Base-by-base conservation (phyloP, 805 yeast genomes). In the Myxozyma neglecta region DNA sequence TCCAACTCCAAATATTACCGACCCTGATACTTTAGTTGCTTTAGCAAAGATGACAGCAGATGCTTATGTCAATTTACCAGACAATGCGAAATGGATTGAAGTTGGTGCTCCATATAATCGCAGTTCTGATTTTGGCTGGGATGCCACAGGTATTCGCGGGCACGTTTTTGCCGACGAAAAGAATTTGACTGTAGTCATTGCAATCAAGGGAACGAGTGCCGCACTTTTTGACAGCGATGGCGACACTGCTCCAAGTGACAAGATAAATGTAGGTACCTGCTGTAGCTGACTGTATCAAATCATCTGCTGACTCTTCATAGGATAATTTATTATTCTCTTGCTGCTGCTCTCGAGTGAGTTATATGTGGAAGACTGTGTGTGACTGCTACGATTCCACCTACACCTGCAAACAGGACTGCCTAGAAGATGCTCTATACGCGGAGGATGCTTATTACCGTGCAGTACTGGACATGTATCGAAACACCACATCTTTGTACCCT, bases 351-450 rank as follows among this genome's bases (percentile, higher is more conserved):
- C 81, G 99, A 40, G 87, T 94, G 1, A 84, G 94, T 40, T 93
- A 93, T 67, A 76, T 92, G 75, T 94, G 99, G 99, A 85, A 87
- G 11, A 90, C 99, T 0, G 98, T 92, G 0, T 94, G 99, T 75
- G 97, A 91, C 73, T 94, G 99, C 73, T 94, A 89, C 72, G 84
- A 86, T 65, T 79, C 79, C 16, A 83, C 96, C 0, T 90, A 90
- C 74, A 89, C 96, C 0, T 94, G 99, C 76, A 87, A 91, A 74
- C 96, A 91, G 74, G 82, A 82, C 62, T 94, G 99, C 71, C 76
- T 94, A 29, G 99, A 93, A 72, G 79, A 77, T 54, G 96, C 90
- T 70, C 75, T 93, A 52, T 79, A 84, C 71, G 76, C 88, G 44
- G 86, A 86, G 65, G 97, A 93, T 74, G 76, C 90, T 59, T 94